phyloP scores from a whole-genome alignment of 257 asterid species.

The Solanum pinnatisectum region DNA sequence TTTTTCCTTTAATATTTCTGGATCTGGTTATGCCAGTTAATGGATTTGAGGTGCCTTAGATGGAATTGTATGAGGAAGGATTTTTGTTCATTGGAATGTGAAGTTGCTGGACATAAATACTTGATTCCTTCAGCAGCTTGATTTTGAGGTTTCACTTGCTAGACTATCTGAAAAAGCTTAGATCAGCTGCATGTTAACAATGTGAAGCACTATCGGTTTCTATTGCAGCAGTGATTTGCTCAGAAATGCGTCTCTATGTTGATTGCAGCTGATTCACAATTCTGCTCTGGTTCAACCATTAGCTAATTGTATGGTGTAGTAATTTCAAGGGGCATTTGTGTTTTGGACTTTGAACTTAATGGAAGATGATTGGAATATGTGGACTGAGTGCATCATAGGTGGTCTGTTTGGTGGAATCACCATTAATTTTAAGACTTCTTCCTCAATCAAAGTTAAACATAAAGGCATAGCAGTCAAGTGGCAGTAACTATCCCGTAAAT shows the following conservation, averaged over 20 bases:
- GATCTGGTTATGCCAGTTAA: conserved; percentile 12
- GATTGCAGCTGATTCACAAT: neutral
- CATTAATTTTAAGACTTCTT: neutral
- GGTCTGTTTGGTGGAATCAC: neutral
- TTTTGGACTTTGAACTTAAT: neutral
- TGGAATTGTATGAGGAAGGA: conserved; percentile 13
- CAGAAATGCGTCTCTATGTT: neutral
- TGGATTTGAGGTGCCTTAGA: conserved; percentile 7
- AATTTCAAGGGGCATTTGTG: conserved; percentile 9
- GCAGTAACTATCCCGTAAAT: neutral
- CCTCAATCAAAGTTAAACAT: neutral
- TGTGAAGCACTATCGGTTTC: neutral
- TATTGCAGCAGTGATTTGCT: neutral
- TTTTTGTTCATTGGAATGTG: conserved; percentile 9
- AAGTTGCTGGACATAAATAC: conserved; percentile 3
- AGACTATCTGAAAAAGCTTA: neutral
- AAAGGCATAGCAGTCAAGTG: neutral
- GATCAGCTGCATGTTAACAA: conserved; percentile 1
- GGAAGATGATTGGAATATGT: neutral
- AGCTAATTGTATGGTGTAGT: conserved; percentile 4
- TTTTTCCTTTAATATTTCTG: conserved; percentile 1
- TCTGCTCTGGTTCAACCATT: conserved; percentile 2
- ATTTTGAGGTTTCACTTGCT: neutral
- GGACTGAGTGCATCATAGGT: neutral
- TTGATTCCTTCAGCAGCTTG: conserved; percentile 9